Evolutionary conservation across 2,329 filamentous ascomycete species (phyloP).

Genomic region (Penicillium griseofulvum): DNA sequence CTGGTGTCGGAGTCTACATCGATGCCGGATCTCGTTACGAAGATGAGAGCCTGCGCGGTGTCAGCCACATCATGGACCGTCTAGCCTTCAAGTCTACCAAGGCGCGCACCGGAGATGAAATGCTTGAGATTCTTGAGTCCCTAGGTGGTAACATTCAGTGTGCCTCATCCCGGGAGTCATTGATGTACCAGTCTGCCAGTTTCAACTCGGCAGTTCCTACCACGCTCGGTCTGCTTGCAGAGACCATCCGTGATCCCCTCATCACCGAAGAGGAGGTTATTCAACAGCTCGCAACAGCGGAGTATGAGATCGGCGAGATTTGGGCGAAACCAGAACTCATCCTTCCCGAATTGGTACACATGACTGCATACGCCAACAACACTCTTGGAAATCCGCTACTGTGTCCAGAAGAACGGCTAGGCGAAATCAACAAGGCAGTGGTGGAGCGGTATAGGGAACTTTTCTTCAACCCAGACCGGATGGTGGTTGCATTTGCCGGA

Average conservation of each 20-base stretch:
- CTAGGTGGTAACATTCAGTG: constrained; percentile 96
- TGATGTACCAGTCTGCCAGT: constrained; percentile 98
- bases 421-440: constrained; percentile 68
- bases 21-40: constrained; percentile 95
- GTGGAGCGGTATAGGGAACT: constrained; percentile 75
- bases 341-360: constrained; percentile 89
- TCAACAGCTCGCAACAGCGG: constrained; percentile 83
- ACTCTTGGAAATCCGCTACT: constrained; percentile 90
- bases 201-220: constrained; percentile 90
- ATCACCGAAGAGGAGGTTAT: constrained; percentile 84
- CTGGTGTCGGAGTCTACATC: constrained; percentile 91
- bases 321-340: constrained; percentile 98
- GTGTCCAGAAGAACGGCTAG: constrained; percentile 80
- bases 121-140: constrained; percentile 82
- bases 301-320: constrained; percentile 95
- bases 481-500: constrained; percentile 93
- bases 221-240: constrained; percentile 79
- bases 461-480: constrained; percentile 86
- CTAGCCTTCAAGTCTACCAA: constrained; percentile 89
- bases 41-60: constrained; percentile 76
- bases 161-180: constrained; percentile 86
- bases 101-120: constrained; percentile 70
- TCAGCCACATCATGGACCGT: constrained; percentile 94
- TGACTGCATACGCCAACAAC: constrained; percentile 93
- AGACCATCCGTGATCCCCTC: constrained; percentile 83